phyloP scores from a whole-genome alignment of 2,329 filamentous ascomycete species.

The Aspergillus novoparasiticus region DNA sequence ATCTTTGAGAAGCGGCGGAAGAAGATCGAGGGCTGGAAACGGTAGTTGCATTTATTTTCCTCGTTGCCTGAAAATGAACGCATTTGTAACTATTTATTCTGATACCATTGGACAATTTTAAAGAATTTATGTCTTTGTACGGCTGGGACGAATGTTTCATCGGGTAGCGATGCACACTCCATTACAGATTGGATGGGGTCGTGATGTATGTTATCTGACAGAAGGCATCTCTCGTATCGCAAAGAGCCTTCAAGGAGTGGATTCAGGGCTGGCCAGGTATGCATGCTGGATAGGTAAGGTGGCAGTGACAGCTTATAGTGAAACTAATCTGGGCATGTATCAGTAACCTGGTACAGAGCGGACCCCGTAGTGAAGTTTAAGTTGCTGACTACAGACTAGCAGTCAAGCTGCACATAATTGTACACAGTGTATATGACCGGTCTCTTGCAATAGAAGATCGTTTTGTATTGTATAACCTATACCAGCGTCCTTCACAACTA shows the following conservation, averaged over 20 bases:
- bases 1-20: conserved; percentile 48
- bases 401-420: background rate
- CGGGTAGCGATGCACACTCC: background rate
- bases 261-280: background rate
- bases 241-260: background rate
- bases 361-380: background rate
- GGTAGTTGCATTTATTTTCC: conserved; percentile 20
- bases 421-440: background rate
- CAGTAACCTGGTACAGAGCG: background rate
- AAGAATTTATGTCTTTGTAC: background rate
- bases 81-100: conserved; percentile 6
- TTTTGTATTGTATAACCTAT: conserved; percentile 3
- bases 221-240: background rate
- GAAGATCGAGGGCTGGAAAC: conserved; percentile 48
- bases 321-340: background rate
- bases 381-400: background rate
- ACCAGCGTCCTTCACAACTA: conserved; percentile 6
- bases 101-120: conserved; percentile 8
- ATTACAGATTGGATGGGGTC: background rate
- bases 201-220: background rate
- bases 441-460: background rate
- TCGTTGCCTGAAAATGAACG: background rate
- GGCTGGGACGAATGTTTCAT: background rate
- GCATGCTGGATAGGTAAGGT: background rate
- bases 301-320: background rate